Evolutionary conservation across 2,329 filamentous ascomycete genomes (phyloP).

Genomic region (Erysiphe pisi): DNA sequence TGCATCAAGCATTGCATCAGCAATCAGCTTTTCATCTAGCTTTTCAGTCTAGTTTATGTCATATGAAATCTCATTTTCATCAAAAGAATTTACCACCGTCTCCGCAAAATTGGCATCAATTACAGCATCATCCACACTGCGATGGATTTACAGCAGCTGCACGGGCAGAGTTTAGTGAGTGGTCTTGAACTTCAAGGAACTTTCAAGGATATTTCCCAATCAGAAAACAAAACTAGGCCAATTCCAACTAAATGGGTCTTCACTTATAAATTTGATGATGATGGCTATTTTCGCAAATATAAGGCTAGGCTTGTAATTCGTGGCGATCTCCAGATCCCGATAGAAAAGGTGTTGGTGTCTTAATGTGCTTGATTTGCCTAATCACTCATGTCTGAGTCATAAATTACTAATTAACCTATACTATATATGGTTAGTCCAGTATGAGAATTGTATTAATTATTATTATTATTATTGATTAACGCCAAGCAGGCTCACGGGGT

Average conservation of each 20-base stretch:
- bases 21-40: neutral
- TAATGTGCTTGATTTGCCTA: too few species aligned
- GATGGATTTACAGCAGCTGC: neutral
- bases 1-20: conserved; percentile 13
- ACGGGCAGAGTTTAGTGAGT: neutral
- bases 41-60: conserved; percentile 14
- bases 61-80: neutral
- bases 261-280: conserved; percentile 34
- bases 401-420: too few species aligned
- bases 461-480: too few species aligned
- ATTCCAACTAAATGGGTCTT: conserved; percentile 32
- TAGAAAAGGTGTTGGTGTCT: too few species aligned
- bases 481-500: too few species aligned
- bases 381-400: too few species aligned
- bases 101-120: conserved; percentile 9
- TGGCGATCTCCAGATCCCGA: conserved; percentile 31
- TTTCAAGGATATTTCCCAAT: neutral
- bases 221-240: neutral
- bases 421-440: too few species aligned
- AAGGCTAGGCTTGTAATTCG: conserved; percentile 31
- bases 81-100: neutral
- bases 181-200: neutral
- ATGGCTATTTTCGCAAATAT: conserved; percentile 31
- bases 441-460: too few species aligned
- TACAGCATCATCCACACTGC: neutral